A percentile compares a stretch with the other conserved stretches of the same genome.
These are phyloP conservation scores for Leccinum variicolor DNA, from an alignment of 768 basidiomycete species.

Conservation along the genomic window DNA sequence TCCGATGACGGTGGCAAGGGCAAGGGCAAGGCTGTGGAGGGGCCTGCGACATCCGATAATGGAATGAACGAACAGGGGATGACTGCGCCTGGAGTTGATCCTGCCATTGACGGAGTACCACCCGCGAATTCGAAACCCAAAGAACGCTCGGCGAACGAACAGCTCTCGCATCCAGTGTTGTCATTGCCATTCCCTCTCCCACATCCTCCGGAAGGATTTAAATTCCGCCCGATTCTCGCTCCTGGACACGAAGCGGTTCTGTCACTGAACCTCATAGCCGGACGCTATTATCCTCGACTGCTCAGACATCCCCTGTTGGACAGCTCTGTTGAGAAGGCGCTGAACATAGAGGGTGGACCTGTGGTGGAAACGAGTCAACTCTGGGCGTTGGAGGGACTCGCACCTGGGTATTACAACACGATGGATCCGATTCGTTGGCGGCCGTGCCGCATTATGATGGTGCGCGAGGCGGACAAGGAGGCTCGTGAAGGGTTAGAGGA, in stretches of 20 bases:
- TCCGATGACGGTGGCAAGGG: constrained; percentile 18
- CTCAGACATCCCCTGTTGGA: constrained; percentile 61
- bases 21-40: constrained; percentile 32
- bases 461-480: constrained; percentile 56
- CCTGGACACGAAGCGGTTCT: constrained; percentile 62
- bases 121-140: constrained; percentile 11
- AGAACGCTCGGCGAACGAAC: constrained; percentile 23
- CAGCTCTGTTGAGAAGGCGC: constrained; percentile 37
- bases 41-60: constrained; percentile 6
- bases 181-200: constrained; percentile 47
- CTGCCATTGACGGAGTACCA: constrained; percentile 14
- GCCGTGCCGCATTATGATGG: constrained; percentile 48
- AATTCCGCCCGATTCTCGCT: constrained; percentile 64
- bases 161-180: constrained; percentile 37
- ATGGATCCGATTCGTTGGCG: constrained; percentile 68
- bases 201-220: constrained; percentile 60
- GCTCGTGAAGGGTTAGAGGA: constrained; percentile 42
- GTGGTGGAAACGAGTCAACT: constrained; percentile 48
- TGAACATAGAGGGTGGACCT: constrained; percentile 35
- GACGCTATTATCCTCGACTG: constrained; percentile 77
- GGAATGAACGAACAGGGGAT: constrained; percentile 4
- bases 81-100: constrained; percentile 15
- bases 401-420: constrained; percentile 62
- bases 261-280: constrained; percentile 68
- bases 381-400: constrained; percentile 71